Evolutionary conservation across 306 rosid species (phyloP).

Genomic region (Rosa persica): DNA sequence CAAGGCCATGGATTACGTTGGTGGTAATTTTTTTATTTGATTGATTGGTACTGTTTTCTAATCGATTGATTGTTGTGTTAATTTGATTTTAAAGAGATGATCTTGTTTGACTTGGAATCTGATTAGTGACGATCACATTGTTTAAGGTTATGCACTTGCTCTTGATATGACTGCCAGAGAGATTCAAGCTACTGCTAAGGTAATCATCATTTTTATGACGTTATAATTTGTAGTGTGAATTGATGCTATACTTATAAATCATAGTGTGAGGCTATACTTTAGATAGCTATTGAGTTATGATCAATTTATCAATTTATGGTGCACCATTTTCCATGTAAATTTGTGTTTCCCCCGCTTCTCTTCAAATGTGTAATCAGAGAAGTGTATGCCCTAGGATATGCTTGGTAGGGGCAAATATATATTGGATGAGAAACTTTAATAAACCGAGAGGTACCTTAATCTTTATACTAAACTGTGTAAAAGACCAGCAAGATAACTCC

Average conservation of each 20-base stretch:
- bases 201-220: constrained; percentile 7
- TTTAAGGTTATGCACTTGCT: constrained; percentile 88
- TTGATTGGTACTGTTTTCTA: too few relatives aligned
- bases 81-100: not conserved
- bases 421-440: too few relatives aligned
- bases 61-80: not conserved
- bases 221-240: not conserved
- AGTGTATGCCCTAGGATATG: not conserved
- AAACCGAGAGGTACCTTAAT: not conserved
- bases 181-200: constrained; percentile 88
- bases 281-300: not conserved
- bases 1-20: constrained; percentile 87
- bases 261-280: not conserved
- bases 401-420: not conserved
- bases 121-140: constrained; percentile 17
- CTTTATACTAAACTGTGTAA: not conserved
- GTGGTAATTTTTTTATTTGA: too few relatives aligned
- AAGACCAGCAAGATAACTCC: not conserved
- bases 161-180: constrained; percentile 97
- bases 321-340: not conserved
- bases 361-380: not conserved
- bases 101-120: constrained; percentile 2
- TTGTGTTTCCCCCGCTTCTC: not conserved
- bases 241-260: not conserved
- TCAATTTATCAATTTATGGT: not conserved